A percentile compares a stretch with the other conserved stretches of the same genome.
phyloP scores from a whole-genome alignment of 257 asterid genomes.

The Salvia miltiorrhiza region DNA sequence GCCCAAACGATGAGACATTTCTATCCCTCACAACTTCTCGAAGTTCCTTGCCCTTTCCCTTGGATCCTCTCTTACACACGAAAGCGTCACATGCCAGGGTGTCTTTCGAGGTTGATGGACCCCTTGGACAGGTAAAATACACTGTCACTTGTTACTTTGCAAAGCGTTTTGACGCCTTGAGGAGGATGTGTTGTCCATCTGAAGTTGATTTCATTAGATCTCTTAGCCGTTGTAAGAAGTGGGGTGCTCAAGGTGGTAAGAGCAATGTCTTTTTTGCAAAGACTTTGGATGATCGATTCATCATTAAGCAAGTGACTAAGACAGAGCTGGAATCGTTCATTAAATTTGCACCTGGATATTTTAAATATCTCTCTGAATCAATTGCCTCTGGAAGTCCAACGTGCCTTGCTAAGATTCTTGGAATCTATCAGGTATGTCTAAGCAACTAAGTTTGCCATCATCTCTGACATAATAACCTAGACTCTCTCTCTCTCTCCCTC shows the following conservation, averaged over 20 bases:
- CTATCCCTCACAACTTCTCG: slow-evolving; percentile 49
- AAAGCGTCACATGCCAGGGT: slow-evolving; percentile 67
- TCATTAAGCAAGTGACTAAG: slow-evolving; percentile 88
- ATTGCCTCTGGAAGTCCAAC: slow-evolving; percentile 74
- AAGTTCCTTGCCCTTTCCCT: slow-evolving; percentile 46
- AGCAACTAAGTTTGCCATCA: background rate
- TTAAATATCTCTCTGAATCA: slow-evolving; percentile 78
- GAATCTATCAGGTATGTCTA: slow-evolving; percentile 39
- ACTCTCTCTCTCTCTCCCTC: background rate
- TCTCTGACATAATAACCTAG: background rate
- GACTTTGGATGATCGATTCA: slow-evolving; percentile 83
- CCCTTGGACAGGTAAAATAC: slow-evolving; percentile 73
- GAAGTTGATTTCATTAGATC: slow-evolving; percentile 77
- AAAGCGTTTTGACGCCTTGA: slow-evolving; percentile 75
- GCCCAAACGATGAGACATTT: slow-evolving; percentile 58
- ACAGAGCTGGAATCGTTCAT: slow-evolving; percentile 94
- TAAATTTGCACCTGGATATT: slow-evolving; percentile 86
- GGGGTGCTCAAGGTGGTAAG: slow-evolving; percentile 99
- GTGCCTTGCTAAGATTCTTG: slow-evolving; percentile 80
- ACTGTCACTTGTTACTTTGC: slow-evolving; percentile 81
- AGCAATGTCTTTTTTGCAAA: slow-evolving; percentile 90
- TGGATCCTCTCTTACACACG: slow-evolving; percentile 54
- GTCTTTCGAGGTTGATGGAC: slow-evolving; percentile 60
- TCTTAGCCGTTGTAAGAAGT: slow-evolving; percentile 88
- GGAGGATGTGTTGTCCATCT: slow-evolving; percentile 85